phyloP scores from a whole-genome alignment of 768 basidiomycete genomes.

The Boletus bicolor region DNA sequence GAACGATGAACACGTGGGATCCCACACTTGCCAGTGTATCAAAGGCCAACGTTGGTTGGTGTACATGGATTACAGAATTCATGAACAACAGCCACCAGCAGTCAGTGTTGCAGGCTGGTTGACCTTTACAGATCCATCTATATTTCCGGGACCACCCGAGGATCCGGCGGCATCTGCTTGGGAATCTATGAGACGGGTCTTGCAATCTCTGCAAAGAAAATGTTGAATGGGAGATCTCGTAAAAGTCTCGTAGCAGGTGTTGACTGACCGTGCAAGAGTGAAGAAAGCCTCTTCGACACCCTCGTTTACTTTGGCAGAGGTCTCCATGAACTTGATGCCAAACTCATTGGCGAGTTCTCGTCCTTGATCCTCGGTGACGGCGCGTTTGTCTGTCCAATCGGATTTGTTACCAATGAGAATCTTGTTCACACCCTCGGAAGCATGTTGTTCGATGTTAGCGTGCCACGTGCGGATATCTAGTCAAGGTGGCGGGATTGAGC shows the following conservation, averaged over 20 bases:
- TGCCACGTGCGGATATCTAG: slow-evolving; percentile 98
- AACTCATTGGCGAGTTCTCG: slow-evolving; percentile 89
- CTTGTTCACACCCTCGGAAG: slow-evolving; percentile 99
- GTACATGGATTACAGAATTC: slow-evolving; percentile 14
- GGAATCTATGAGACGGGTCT: slow-evolving; percentile 94
- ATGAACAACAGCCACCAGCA: slow-evolving; percentile 54
- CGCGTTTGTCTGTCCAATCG: slow-evolving; percentile 95
- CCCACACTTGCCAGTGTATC: background rate
- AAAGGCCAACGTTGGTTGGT: slow-evolving; percentile 1
- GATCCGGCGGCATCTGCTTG: slow-evolving; percentile 61
- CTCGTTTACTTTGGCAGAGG: slow-evolving; percentile 94
- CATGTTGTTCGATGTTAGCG: slow-evolving; percentile 96
- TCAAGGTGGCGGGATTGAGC: background rate
- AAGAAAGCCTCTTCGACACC: slow-evolving; percentile 99
- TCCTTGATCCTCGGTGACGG: slow-evolving; percentile 89
- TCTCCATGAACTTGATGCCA: slow-evolving; percentile 97
- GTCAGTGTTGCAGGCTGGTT: slow-evolving; percentile 53
- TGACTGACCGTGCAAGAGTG: slow-evolving; percentile 82
- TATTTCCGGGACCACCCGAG: slow-evolving; percentile 33
- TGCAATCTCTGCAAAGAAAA: slow-evolving; percentile 74
- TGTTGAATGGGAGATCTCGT: background rate
- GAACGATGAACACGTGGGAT: slow-evolving; percentile 3
- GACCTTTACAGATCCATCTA: slow-evolving; percentile 62
- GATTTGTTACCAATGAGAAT: slow-evolving; percentile 99
- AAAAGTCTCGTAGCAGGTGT: background rate